phyloP scores from a whole-genome alignment of 2,329 filamentous ascomycete species.

The Cladosporium velox region DNA sequence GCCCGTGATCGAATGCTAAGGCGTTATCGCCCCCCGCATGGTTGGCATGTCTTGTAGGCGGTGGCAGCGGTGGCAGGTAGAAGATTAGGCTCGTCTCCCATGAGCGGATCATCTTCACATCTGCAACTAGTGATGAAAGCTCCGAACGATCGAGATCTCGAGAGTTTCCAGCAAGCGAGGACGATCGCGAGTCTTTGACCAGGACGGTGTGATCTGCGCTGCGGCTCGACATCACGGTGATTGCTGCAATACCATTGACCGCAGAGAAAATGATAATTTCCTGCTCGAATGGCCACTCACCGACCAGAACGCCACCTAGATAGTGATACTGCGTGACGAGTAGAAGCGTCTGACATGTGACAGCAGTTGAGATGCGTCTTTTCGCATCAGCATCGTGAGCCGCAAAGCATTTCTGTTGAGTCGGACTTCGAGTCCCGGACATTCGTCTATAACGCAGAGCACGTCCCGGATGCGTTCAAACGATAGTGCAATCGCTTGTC shows the following conservation, averaged over 20 bases:
- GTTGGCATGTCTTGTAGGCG: constrained; percentile 3
- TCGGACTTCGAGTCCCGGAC: constrained; percentile 9
- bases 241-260: not conserved
- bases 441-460: constrained; percentile 13
- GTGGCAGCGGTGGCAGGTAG: constrained; percentile 3
- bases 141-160: constrained; percentile 11
- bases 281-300: not conserved
- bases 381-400: constrained; percentile 4
- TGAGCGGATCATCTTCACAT: constrained; percentile 9
- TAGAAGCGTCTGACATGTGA: constrained; percentile 16
- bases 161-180: constrained; percentile 8
- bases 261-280: not conserved
- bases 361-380: constrained; percentile 17
- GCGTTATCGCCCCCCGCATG: constrained; percentile 1
- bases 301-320: not conserved
- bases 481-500: constrained; percentile 6
- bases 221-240: not conserved
- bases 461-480: constrained; percentile 6
- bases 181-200: not conserved
- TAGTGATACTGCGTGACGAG: not conserved
- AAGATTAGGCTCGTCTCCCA: not conserved
- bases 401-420: constrained; percentile 3
- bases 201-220: constrained; percentile 3
- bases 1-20: not conserved
- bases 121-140: constrained; percentile 15